Evolutionary conservation across 371 early-diverging fungal species (phyloP).

Genomic region (Umbelopsis sp.): DNA sequence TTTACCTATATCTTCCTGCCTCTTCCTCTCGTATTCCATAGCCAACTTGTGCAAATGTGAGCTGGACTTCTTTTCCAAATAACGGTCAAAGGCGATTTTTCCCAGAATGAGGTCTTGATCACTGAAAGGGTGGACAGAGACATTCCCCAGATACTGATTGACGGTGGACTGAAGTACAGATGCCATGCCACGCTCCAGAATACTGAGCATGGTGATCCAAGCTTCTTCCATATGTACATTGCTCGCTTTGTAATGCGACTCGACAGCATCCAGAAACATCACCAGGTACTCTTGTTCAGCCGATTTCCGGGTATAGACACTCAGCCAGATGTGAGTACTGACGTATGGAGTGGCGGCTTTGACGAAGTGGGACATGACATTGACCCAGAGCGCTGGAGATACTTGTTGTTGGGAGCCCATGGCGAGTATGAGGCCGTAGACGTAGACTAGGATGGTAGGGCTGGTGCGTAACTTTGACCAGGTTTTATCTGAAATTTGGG

Average conservation of each 20-base stretch:
- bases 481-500: slow-evolving; percentile 1
- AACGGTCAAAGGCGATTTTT: not conserved
- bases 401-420: not conserved
- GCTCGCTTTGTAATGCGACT: not conserved
- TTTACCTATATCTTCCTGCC: not conserved
- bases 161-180: not conserved
- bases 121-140: not conserved
- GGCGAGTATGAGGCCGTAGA: slow-evolving; percentile 4
- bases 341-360: slow-evolving; percentile 4
- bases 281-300: not conserved
- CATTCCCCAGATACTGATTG: slow-evolving; percentile 2
- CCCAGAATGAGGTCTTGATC: slow-evolving; percentile 3
- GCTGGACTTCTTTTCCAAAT: not conserved
- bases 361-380: not conserved
- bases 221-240: not conserved
- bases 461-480: slow-evolving; percentile 1
- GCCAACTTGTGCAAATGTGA: not conserved
- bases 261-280: not conserved
- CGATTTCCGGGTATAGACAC: not conserved
- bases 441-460: not conserved
- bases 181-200: not conserved
- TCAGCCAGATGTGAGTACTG: slow-evolving; percentile 6
- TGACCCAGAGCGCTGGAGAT: not conserved
- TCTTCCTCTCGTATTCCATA: not conserved
- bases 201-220: not conserved